Percentiles rank a stretch among this genome's conserved stretches.
Conservation (phyloP, 306 rosid genomes). For the Quercus rubra region DNA sequence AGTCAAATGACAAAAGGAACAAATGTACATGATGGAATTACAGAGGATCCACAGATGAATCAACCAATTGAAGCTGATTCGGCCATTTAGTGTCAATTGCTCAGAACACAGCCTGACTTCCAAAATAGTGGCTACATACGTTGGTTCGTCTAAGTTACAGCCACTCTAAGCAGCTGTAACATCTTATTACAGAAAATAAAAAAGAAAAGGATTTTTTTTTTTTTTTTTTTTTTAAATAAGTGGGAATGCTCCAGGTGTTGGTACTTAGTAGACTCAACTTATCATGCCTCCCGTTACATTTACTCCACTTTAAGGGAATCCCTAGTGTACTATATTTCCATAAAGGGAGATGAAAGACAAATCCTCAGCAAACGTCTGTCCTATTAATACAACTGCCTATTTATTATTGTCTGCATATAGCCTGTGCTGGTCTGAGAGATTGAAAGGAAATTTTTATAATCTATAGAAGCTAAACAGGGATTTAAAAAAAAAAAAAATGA, state of each 20-base stretch:
- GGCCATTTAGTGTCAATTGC: not conserved
- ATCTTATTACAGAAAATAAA: not conserved
- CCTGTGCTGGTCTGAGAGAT: not conserved
- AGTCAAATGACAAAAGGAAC: not conserved
- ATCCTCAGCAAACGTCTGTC: not conserved
- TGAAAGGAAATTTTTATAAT: not conserved
- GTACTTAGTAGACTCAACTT: not conserved
- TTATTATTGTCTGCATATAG: not conserved
- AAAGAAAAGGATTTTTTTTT: not conserved
- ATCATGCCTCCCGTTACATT: not conserved
- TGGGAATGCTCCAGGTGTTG: not conserved
- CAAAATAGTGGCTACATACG: not conserved
- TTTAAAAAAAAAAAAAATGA: not conserved
- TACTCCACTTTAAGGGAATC: not conserved
- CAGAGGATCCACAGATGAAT: not conserved
- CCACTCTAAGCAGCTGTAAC: not conserved
- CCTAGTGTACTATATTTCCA: not conserved
- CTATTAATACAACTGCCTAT: not conserved
- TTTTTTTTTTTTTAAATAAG: not conserved
- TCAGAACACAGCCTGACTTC: not conserved
- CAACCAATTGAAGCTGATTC: not conserved
- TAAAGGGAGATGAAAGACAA: not conserved
- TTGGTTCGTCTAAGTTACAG: not conserved
- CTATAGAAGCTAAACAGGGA: not conserved
- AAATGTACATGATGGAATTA: not conserved